These are phyloP conservation scores for Opeltia flavorubescens DNA, from an alignment of 495 filamentous ascomycete genomes.

Conservation along the genomic window DNA sequence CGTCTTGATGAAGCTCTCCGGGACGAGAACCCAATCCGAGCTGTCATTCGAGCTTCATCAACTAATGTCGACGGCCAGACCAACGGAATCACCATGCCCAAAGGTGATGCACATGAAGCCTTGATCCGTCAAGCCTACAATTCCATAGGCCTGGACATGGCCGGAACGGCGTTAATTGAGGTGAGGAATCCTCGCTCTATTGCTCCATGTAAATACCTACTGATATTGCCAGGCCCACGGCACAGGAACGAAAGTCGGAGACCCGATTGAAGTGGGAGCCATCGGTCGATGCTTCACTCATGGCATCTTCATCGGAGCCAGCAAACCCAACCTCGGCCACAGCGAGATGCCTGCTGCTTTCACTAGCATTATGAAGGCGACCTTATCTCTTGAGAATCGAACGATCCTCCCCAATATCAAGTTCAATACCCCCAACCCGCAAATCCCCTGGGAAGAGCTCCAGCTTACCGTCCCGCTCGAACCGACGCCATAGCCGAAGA, in stretches of 20 bases:
- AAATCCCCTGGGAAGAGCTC: conserved; percentile 4
- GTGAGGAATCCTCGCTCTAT: background rate
- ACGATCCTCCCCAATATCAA: conserved; percentile 16
- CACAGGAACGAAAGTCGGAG: too few species aligned
- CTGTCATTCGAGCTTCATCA: conserved; percentile 39
- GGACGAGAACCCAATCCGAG: conserved; percentile 40
- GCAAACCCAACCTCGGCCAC: conserved; percentile 35
- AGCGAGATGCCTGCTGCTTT: conserved; percentile 27
- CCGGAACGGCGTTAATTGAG: conserved; percentile 24
- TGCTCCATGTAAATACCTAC: background rate
- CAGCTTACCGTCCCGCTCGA: conserved; percentile 9
- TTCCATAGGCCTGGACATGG: too few species aligned
- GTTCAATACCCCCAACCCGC: conserved; percentile 15
- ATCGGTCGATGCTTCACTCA: conserved; percentile 15
- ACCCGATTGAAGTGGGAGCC: background rate
- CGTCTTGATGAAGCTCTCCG: conserved; percentile 33
- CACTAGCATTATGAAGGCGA: conserved; percentile 12
- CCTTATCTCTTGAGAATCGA: conserved; percentile 10
- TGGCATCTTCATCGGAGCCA: conserved; percentile 13
- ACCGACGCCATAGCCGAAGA: conserved; percentile 18
- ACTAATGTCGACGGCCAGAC: conserved; percentile 29
- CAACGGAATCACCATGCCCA: background rate
- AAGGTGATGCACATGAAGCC: too few species aligned
- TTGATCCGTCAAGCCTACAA: too few species aligned
- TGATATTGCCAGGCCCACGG: conserved; percentile 20